A percentile compares a stretch with the other conserved stretches of the same genome.
These are phyloP conservation scores for Phytophthora pinifolia DNA, from an alignment of 352 stramenopile species.

Conservation along the genomic window DNA sequence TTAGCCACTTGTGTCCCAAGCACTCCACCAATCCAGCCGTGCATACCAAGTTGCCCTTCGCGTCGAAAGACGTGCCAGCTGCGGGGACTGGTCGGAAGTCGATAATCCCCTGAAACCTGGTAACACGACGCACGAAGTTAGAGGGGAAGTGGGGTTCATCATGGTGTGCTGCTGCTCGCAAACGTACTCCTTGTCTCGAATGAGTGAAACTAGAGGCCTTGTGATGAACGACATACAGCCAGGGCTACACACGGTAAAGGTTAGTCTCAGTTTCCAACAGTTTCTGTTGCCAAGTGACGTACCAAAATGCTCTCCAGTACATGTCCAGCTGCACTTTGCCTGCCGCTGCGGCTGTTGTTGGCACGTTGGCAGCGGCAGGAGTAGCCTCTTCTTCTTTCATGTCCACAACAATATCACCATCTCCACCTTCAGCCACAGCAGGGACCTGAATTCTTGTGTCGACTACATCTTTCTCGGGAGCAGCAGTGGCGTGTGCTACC, in stretches of 20 bases:
- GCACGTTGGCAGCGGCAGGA: slow-evolving; percentile 4
- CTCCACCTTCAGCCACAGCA: slow-evolving; percentile 19
- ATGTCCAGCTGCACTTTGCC: slow-evolving; percentile 70
- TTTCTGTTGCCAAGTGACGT: slow-evolving; percentile 8
- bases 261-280: no score
- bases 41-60: slow-evolving; percentile 66
- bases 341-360: slow-evolving; percentile 4
- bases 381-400: slow-evolving; percentile 41
- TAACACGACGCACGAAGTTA: slow-evolving; percentile 2
- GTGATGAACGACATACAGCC: slow-evolving; percentile 78
- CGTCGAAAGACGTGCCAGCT: slow-evolving; percentile 61
- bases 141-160: background rate
- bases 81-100: slow-evolving; percentile 69
- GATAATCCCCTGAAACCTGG: slow-evolving; percentile 73
- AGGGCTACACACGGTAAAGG: slow-evolving; percentile 35
- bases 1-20: slow-evolving; percentile 77
- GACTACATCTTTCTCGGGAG: slow-evolving; percentile 7
- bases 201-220: slow-evolving; percentile 56
- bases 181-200: slow-evolving; percentile 59
- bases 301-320: slow-evolving; percentile 85
- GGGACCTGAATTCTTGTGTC: slow-evolving; percentile 10
- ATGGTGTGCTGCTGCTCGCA: background rate
- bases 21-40: slow-evolving; percentile 71
- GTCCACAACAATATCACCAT: slow-evolving; percentile 35
- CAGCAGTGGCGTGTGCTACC: slow-evolving; percentile 8